Conservation (phyloP, 1,284 basidiomycete genomes). For the Tylopilus sp. region DNA sequence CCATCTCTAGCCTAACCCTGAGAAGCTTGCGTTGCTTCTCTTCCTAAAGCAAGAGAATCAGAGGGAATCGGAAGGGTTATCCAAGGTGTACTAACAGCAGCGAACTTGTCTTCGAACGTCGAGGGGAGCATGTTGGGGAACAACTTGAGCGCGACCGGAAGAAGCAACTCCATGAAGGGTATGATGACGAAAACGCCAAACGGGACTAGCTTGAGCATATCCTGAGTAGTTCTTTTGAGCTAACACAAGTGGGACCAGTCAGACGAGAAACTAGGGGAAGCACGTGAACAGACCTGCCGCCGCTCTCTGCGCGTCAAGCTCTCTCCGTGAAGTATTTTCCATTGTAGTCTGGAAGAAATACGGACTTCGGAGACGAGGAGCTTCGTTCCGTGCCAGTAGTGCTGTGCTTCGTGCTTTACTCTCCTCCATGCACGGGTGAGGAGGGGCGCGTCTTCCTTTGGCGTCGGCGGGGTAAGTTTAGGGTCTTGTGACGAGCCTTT, state of each 20-base stretch:
- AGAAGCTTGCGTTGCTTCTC: conserved; percentile 97
- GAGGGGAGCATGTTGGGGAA: conserved; percentile 99
- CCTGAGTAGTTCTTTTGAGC: conserved; percentile 91
- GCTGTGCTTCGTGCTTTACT: conserved; percentile 92
- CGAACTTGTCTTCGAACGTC: conserved; percentile 97
- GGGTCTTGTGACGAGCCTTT: conserved; percentile 32
- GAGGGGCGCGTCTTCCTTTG: conserved; percentile 56
- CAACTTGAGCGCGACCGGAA: conserved; percentile 93
- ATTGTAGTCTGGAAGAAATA: conserved; percentile 85
- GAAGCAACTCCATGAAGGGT: conserved; percentile 97
- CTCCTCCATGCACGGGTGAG: conserved; percentile 76
- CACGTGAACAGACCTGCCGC: conserved; percentile 67
- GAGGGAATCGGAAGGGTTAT: background rate
- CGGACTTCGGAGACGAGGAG: conserved; percentile 92
- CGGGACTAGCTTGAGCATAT: conserved; percentile 88
- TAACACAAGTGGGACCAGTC: conserved; percentile 31
- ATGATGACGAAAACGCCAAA: conserved; percentile 95
- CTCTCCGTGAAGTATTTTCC: conserved; percentile 91
- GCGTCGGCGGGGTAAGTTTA: conserved; percentile 48
- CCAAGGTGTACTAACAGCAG: conserved; percentile 57
- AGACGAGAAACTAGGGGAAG: conserved; percentile 2
- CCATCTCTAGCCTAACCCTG: conserved; percentile 95
- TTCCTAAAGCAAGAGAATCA: conserved; percentile 52
- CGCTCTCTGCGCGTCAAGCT: conserved; percentile 89
- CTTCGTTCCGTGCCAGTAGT: conserved; percentile 98